These are phyloP conservation scores for Lactarius tabidus DNA, from an alignment of 768 basidiomycete species.

Conservation along the genomic window DNA sequence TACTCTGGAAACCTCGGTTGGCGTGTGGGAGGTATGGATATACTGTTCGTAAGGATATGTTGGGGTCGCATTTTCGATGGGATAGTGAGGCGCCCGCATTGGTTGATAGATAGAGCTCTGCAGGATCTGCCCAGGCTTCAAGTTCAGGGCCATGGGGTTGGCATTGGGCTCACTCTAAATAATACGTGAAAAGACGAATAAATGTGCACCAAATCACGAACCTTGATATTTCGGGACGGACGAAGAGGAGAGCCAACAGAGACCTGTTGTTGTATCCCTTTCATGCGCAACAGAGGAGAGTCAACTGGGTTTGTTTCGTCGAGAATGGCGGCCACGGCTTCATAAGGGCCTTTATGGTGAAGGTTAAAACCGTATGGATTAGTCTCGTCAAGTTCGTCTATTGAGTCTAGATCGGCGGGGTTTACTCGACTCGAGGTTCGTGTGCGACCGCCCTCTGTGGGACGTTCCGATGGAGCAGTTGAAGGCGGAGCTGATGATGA, in stretches of 20 bases:
- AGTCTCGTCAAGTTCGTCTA: slow-evolving; percentile 76
- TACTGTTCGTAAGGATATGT: slow-evolving; percentile 16
- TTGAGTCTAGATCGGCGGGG: slow-evolving; percentile 50
- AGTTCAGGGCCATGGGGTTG: slow-evolving; percentile 28
- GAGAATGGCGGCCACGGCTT: slow-evolving; percentile 42
- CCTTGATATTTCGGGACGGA: slow-evolving; percentile 8
- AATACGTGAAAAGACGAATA: slow-evolving; percentile 4
- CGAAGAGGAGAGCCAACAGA: slow-evolving; percentile 2
- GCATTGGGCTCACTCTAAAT: slow-evolving; percentile 17
- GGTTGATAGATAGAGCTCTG: slow-evolving; percentile 25
- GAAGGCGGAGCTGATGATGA: slow-evolving; percentile 10
- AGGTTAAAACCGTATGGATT: slow-evolving; percentile 60
- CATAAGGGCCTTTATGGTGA: slow-evolving; percentile 76
- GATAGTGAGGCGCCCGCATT: slow-evolving; percentile 13
- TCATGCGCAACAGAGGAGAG: slow-evolving; percentile 14
- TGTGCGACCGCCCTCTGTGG: slow-evolving; percentile 28
- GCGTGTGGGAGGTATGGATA: not conserved
- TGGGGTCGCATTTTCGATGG: slow-evolving; percentile 12
- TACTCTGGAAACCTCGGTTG: not conserved
- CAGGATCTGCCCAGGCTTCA: slow-evolving; percentile 35
- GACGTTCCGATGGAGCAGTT: slow-evolving; percentile 15
- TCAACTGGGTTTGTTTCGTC: slow-evolving; percentile 15
- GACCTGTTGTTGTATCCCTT: slow-evolving; percentile 16
- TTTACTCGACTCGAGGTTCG: slow-evolving; percentile 30
- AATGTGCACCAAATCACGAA: not conserved